Base-by-base conservation (phyloP, 2,329 filamentous ascomycete species). In the Albophoma yamanashiensis region DNA sequence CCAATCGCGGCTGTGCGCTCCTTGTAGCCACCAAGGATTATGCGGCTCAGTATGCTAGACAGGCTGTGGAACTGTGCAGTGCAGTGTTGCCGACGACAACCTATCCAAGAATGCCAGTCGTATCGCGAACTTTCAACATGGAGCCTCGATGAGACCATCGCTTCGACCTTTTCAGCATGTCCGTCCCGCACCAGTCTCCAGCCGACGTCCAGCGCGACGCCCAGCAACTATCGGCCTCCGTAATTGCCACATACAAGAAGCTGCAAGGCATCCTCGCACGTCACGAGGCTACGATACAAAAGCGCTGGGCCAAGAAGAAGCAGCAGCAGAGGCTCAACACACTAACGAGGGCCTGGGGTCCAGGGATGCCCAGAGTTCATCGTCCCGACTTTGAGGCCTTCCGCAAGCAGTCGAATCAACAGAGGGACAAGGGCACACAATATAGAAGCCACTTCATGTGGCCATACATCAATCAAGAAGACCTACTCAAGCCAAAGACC, bases 401-500 rank as follows among this genome's bases (percentile, higher is more conserved):
- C 31, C 66, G 64, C n/a, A 68, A 64, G 40, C 63, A 70, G 17
- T 40, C 61, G 3, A 15, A 50, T 1, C 22, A 65, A 15, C 31
- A 69, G 39, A 61, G 63, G 6, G 34, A 59, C 4, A 3, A 38
- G 1, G 64, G 65, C 4, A 66, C 66, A 14, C 62, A 65, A 31
- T 65, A 70, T n/a, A 64, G 60, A 9, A 72, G 76, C 7, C 59
- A 69, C 11, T 82, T 71, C 61, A 67, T 82, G 50, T 84, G 76
- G 74, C 83, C 83, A 0, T 74, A 79, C 55, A 78, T 86, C 66
- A 87, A 86, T 63, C 72, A 81, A 47, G 80, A 86, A 59, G 83
- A 86, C 64, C 70, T 87, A 0, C 58, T 65, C 0, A 71, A 76
- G 27, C 67, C 75, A 0, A 79, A 76, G 56, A 61, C 69, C 0